Percentiles rank a stretch among this genome's conserved stretches.
phyloP scores from a whole-genome alignment of 352 stramenopile species.

The Phytophthora hibernalis region DNA sequence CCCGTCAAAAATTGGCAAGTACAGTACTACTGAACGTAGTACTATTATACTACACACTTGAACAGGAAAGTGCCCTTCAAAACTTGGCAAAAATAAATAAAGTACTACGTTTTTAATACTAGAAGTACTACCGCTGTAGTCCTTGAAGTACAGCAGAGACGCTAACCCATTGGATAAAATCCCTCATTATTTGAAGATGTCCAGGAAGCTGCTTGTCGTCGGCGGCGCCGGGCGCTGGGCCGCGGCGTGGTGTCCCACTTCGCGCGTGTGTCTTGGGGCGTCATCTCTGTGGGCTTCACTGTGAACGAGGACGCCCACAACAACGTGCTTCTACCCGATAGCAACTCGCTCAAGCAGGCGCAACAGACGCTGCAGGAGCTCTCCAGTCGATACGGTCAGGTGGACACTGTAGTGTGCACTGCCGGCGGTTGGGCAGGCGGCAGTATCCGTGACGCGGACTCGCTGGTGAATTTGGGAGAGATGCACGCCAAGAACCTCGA shows the following conservation, averaged over 20 bases:
- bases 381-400: conserved; percentile 59
- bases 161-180: too few relatives aligned
- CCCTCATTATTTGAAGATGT: conserved; percentile 11
- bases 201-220: conserved; percentile 79
- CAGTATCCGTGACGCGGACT: conserved; percentile 70
- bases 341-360: conserved; percentile 62
- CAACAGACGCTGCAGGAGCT: conserved; percentile 58
- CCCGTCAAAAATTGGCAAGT: not conserved
- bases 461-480: conserved; percentile 67
- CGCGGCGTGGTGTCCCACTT: conserved; percentile 74
- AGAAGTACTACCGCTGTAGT: too few relatives aligned
- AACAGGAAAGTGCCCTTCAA: not conserved
- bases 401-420: conserved; percentile 83
- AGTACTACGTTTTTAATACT: too few relatives aligned
- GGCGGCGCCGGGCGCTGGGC: conserved; percentile 80
- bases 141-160: too few relatives aligned
- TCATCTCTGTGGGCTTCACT: conserved; percentile 77
- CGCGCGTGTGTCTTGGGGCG: conserved; percentile 63
- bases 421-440: conserved; percentile 84
- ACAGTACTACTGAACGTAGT: too few relatives aligned
- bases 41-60: not conserved
- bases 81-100: not conserved
- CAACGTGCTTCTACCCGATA: conserved; percentile 59
- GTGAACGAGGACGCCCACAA: conserved; percentile 58
- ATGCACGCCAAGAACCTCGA: conserved; percentile 87